Evolutionary conservation across 164 flowering plant species (phyloP).

Genomic region (Taxillus chinensis): DNA sequence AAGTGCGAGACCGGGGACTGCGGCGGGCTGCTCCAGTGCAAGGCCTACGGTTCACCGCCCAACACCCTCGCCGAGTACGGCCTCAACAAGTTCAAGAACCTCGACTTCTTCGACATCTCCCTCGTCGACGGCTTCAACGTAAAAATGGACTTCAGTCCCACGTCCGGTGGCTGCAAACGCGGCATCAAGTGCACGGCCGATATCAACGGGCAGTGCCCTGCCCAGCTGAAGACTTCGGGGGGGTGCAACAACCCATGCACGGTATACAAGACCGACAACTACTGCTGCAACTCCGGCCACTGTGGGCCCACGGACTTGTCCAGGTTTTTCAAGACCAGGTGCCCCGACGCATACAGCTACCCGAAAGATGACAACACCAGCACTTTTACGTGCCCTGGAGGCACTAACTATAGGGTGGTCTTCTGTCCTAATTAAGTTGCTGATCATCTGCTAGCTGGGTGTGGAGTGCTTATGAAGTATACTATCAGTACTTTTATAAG

Average conservation of each 20-base stretch:
- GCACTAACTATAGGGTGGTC: slow-evolving; percentile 16
- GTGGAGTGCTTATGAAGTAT: too few species aligned
- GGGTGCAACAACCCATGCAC: slow-evolving; percentile 26
- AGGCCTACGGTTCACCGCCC: slow-evolving; percentile 21
- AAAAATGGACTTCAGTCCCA: slow-evolving; percentile 22
- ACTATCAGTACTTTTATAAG: too few species aligned
- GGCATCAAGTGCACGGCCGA: slow-evolving; percentile 12
- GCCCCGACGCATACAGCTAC: slow-evolving; percentile 24
- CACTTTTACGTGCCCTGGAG: slow-evolving; percentile 19
- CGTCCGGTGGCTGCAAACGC: neutral
- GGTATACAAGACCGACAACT: slow-evolving; percentile 12
- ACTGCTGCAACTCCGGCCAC: slow-evolving; percentile 12
- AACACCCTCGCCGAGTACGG: slow-evolving; percentile 34
- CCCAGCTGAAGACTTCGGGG: slow-evolving; percentile 10
- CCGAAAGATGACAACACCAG: slow-evolving; percentile 20
- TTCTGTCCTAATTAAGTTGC: slow-evolving; percentile 11
- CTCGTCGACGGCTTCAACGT: slow-evolving; percentile 30
- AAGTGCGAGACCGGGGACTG: slow-evolving; percentile 31
- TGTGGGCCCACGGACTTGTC: slow-evolving; percentile 17
- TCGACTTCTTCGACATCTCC: slow-evolving; percentile 30
- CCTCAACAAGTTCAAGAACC: slow-evolving; percentile 16
- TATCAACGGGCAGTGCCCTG: slow-evolving; percentile 20
- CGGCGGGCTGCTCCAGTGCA: slow-evolving; percentile 20
- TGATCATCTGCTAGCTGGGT: neutral
- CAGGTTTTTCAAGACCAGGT: slow-evolving; percentile 17